Base-by-base conservation (phyloP, 805 yeast genomes). In the Nakazawaea ishiwadae region DNA sequence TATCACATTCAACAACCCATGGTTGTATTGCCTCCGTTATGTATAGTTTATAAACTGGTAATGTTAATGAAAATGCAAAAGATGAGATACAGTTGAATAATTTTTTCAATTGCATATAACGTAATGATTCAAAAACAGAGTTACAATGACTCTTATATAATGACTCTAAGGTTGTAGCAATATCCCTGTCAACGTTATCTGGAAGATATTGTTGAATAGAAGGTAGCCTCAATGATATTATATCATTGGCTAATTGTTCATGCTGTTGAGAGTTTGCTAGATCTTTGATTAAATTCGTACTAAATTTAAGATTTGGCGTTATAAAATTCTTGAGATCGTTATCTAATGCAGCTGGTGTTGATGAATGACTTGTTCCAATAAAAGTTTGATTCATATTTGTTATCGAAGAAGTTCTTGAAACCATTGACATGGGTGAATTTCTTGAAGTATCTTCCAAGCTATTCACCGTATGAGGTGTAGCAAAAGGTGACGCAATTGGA, bases 1-100 rank as follows among this genome's bases (percentile, higher is more conserved):
- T 52, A 56, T 88, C 96, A 54, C 88, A 83, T 35, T 72, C 63
- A 24, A 68, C 51, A n/a, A 84, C 69, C 95, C 96, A 87, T 12
- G 70, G 70, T 4, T 67, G 51, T 11, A 79, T 51, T 5, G 62
- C 59, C 11, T 73, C 73, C 9, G 73, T 63, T 5, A 67, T 67
- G 53, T 80, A 74, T 17, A 86, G 60, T 49, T 74, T 74, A 53
- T 71, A 74, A 31, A 80, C 83, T 3, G 84, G 84, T 0, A 77
- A 66, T 0, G 89, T 77, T 40, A 86, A 66, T 1, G 77, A 67
- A 12, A 60, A 42, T 65, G 73, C 56, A 79, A 58, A 84, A 7
- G 75, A 63, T 7, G 67, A 54, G 36, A 84, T 58, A 20, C 73
- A 60, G n/a, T 71, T 62, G 39, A 79, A 71, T 26, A 88, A 60